Evolutionary conservation across 1,139 yeast genomes (phyloP), one percentile per base, ranked within the genome.

Genomic region (Suhomyces bribrorum): DNA sequence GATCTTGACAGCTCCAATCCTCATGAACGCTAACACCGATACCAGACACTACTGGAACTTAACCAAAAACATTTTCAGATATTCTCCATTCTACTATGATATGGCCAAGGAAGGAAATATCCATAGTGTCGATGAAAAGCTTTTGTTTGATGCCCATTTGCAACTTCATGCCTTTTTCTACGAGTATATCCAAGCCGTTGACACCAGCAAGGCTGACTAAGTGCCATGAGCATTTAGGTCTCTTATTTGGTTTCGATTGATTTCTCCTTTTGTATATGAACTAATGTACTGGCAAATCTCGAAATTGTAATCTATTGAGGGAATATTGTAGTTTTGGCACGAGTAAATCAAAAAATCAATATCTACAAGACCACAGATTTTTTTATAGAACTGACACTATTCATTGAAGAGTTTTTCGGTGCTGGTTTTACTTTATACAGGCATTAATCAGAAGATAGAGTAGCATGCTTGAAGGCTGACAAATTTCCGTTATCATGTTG

Each of bases 21-120:
- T 86, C 36, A 77, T 85, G 79, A 73, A 86, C 5, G 96, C 86
- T 23, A 88, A 87, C 61, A 88, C 96, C 2, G 96, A 88, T 57
- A 87, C 96, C 7, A 76, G 78, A 55, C 76, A 79, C 56, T 87
- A 85, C 64, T 86, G 94, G 90, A 62, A 69, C 36, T 69, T 88
- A 55, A 77, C 89, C n/a, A 68, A 70, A 38, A 78, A 85, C 56
- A 86, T 89, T 43, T 86, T 73, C 69, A 75, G 96, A 51, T 83
- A 74, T 59, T 57, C 73, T 14, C 86, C 83, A 43, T 44, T 67
- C 50, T 60, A 64, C 41, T 29, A 26, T 14, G 53, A 54, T 34
- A 17, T 46, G n/a, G 36, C 60, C 32, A 44, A 41, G 18, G 60
- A 52, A 13, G 49, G 46, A 26, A 50, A 59, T 35, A 49, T 64